Conservation (phyloP, 257 asterid species). For the Solanum acaule region DNA sequence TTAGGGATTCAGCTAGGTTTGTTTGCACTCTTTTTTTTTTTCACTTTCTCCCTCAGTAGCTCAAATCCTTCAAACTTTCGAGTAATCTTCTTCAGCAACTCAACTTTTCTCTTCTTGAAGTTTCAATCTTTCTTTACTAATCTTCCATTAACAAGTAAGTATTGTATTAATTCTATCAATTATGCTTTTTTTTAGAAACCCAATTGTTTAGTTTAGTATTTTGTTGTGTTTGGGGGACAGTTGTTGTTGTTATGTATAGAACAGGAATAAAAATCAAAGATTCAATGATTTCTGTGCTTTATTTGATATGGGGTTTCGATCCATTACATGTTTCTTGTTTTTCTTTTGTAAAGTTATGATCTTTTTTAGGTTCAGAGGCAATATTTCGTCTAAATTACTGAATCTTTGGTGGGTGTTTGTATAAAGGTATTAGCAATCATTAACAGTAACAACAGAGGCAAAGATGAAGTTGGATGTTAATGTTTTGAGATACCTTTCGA, state of each 20-base stretch:
- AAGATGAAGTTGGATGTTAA: conserved; percentile 83
- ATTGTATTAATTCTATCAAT: not conserved
- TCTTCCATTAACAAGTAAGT: not conserved
- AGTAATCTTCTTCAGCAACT: not conserved
- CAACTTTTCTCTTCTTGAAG: not conserved
- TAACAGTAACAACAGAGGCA: not conserved
- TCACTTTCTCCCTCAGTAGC: not conserved
- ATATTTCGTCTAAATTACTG: not conserved
- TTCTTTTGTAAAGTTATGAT: not conserved
- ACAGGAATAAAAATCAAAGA: not conserved
- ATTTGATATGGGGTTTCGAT: not conserved
- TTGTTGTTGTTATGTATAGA: not conserved
- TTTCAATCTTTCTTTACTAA: not conserved
- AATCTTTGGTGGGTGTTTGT: not conserved
- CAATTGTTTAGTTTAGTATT: not conserved
- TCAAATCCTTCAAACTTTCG: not conserved
- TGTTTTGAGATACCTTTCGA: conserved; percentile 71
- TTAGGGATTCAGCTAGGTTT: not conserved
- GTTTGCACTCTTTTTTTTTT: too few species aligned
- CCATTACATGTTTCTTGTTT: not conserved
- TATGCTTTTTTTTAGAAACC: not conserved
- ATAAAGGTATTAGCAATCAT: not conserved
- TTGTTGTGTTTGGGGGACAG: not conserved
- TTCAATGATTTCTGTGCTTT: not conserved
- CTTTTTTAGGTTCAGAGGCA: not conserved